Percentiles rank a stretch among this genome's conserved stretches.
These are phyloP conservation scores for Guadua angustifolia DNA, from an alignment of 176 grass and related monocot species.

Conservation along the genomic window DNA sequence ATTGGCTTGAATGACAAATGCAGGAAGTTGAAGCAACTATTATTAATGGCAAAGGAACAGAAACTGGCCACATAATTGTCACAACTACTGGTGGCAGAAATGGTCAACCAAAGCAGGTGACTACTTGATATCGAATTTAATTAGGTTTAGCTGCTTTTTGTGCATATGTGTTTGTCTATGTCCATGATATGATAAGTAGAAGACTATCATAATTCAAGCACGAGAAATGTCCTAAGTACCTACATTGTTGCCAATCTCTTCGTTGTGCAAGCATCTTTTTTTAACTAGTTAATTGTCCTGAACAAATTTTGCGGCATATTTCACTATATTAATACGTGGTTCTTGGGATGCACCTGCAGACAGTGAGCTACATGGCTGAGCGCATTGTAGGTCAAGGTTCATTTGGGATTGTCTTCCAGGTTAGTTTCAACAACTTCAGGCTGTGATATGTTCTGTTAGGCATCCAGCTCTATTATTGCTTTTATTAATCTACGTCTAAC, in stretches of 20 bases:
- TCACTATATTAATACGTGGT: constrained; percentile 25
- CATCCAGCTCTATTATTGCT: neutral
- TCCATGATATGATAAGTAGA: neutral
- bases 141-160: neutral
- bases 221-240: neutral
- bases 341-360: constrained; percentile 51
- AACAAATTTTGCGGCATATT: neutral
- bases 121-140: constrained; percentile 20
- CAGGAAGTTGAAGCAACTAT: constrained; percentile 79
- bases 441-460: neutral
- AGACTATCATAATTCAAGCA: neutral
- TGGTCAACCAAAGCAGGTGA: constrained; percentile 76
- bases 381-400: constrained; percentile 75
- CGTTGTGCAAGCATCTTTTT: neutral
- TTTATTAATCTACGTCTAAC: neutral
- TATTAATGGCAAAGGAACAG: constrained; percentile 76
- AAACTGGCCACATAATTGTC: constrained; percentile 88
- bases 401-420: constrained; percentile 77
- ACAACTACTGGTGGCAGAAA: constrained; percentile 82
- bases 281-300: neutral
- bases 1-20: constrained; percentile 31
- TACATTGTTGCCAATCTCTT: neutral
- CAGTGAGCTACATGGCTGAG: constrained; percentile 78
- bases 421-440: constrained; percentile 47
- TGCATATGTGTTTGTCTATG: neutral